Conservation (phyloP, 768 basidiomycete species). For the Tulasnella sp. region DNA sequence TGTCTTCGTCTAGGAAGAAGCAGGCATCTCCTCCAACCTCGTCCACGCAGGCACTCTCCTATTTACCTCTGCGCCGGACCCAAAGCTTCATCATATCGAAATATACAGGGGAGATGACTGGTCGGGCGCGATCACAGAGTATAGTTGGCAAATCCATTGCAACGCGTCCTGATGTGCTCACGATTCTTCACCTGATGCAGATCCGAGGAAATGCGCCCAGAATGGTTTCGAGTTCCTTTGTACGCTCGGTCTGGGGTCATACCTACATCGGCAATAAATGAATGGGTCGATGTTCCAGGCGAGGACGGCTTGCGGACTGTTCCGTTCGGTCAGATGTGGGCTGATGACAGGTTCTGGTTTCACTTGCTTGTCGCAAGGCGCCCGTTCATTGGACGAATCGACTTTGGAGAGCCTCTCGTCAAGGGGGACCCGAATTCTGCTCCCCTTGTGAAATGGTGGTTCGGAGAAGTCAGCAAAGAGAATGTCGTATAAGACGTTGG, state of each 20-base stretch:
- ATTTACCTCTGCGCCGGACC: slow-evolving; percentile 53
- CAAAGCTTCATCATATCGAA: slow-evolving; percentile 67
- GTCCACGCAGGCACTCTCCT: slow-evolving; percentile 60
- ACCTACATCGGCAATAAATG: neutral
- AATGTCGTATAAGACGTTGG: neutral
- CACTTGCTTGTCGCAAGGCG: slow-evolving; percentile 51
- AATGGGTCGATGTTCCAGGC: slow-evolving; percentile 1
- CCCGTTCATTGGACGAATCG: slow-evolving; percentile 50
- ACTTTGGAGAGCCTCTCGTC: slow-evolving; percentile 38
- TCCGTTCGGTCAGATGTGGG: slow-evolving; percentile 63
- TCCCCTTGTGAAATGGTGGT: slow-evolving; percentile 41
- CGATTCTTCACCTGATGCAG: slow-evolving; percentile 41
- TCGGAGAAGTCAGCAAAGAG: slow-evolving; percentile 32
- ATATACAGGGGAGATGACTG: slow-evolving; percentile 65
- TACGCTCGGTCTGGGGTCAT: neutral
- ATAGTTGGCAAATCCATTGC: slow-evolving; percentile 34
- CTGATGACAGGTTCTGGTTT: slow-evolving; percentile 65
- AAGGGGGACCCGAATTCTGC: slow-evolving; percentile 24
- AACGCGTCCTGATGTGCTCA: neutral
- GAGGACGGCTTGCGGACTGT: slow-evolving; percentile 37
- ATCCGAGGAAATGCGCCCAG: slow-evolving; percentile 82
- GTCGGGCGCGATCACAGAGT: slow-evolving; percentile 64
- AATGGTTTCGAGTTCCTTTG: slow-evolving; percentile 59
- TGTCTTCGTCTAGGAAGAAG: slow-evolving; percentile 63
- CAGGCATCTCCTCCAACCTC: slow-evolving; percentile 66